Evolutionary conservation across 805 yeast species (phyloP).

Genomic region (Starmerella geochares): DNA sequence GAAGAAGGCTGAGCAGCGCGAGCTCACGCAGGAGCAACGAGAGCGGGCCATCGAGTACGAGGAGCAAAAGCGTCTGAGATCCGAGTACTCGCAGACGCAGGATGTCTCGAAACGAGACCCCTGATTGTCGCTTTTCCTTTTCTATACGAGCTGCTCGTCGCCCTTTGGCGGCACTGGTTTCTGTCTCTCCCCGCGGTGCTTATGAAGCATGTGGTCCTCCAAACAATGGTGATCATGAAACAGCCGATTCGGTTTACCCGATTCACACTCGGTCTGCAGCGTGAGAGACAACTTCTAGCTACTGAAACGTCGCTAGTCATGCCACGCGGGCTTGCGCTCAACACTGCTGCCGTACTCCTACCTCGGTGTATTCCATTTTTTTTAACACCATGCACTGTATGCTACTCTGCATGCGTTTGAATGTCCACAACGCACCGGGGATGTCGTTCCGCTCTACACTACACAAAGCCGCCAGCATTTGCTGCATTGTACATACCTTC

Average conservation of each 20-base stretch:
- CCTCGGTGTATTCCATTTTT: no score
- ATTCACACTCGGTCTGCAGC: no score
- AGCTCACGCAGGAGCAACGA: slow-evolving; percentile 31
- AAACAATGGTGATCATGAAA: background rate
- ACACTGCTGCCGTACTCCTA: no score
- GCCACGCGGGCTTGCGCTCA: no score
- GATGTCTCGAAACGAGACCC: slow-evolving; percentile 14
- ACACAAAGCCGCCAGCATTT: no score
- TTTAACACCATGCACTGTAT: no score
- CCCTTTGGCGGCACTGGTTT: background rate
- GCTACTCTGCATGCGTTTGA: no score
- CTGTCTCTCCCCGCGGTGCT: background rate
- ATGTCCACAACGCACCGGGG: no score
- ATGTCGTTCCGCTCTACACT: no score
- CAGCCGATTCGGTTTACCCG: background rate
- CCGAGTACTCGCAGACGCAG: slow-evolving; percentile 22
- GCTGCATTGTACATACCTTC: no score
- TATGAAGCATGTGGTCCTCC: background rate
- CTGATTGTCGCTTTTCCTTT: background rate
- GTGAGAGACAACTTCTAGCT: no score
- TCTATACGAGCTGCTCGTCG: background rate
- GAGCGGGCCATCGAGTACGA: slow-evolving; percentile 29
- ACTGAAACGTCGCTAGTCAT: no score
- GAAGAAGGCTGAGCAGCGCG: slow-evolving; percentile 30
- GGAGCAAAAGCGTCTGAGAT: slow-evolving; percentile 25